Evolutionary conservation across 1,139 yeast species (phyloP).

Genomic region (Arxiozyma heterogenica): DNA sequence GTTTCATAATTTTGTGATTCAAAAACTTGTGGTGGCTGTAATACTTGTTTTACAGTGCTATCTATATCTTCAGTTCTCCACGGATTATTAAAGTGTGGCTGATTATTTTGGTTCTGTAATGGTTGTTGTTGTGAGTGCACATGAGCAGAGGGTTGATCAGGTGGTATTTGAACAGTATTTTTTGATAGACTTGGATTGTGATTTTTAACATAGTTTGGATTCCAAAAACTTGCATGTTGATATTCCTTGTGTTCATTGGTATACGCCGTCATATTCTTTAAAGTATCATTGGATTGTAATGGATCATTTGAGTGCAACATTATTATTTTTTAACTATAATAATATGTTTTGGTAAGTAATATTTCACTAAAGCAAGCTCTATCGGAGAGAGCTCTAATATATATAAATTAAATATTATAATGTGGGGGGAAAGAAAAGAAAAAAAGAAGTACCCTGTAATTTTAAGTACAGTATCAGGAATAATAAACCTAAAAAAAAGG

Average conservation of each 20-base stretch:
- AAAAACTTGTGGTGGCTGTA: not conserved
- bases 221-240: conserved; percentile 5
- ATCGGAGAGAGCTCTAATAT: not conserved
- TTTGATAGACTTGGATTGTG: not conserved
- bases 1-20: conserved; percentile 1
- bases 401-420: no score
- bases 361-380: not conserved
- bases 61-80: conserved; percentile 18
- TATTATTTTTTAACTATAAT: not conserved
- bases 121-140: conserved; percentile 8
- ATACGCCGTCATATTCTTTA: not conserved
- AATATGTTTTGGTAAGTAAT: no score
- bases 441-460: no score
- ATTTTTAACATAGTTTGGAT: conserved; percentile 3
- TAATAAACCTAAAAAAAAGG: no score
- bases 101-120: conserved; percentile 11
- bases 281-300: not conserved
- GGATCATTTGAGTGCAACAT: not conserved
- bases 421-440: not conserved
- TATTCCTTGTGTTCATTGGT: not conserved
- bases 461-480: not conserved
- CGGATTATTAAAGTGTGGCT: conserved; percentile 20
- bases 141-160: not conserved
- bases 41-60: conserved; percentile 5
- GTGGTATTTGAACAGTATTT: not conserved